phyloP scores from a whole-genome alignment of 371 early-diverging fungal species.

The Basidiobolus meristosporus region DNA sequence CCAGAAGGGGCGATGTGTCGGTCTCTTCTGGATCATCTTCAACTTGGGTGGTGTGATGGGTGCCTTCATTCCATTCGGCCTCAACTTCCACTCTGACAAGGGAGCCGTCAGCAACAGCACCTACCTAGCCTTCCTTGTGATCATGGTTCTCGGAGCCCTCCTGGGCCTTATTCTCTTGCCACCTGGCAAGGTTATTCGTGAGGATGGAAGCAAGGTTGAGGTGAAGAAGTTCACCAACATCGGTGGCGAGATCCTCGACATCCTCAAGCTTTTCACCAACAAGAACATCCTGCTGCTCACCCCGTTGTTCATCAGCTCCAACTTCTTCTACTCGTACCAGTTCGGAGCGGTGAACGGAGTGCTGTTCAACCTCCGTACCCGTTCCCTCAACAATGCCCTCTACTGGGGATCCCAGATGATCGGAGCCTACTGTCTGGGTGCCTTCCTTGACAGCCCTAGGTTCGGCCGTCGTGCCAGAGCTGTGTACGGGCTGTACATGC shows the following conservation, averaged over 20 bases:
- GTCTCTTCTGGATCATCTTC: constrained; percentile 68
- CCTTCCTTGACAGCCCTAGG: constrained; percentile 22
- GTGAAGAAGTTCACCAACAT: constrained; percentile 22
- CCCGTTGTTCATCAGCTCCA: constrained; percentile 51
- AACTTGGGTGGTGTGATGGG: constrained; percentile 50
- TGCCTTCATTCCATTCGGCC: constrained; percentile 36
- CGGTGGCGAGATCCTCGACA: constrained; percentile 27
- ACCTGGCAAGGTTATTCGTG: constrained; percentile 28
- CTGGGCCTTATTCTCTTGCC: constrained; percentile 29
- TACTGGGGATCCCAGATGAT: constrained; percentile 56
- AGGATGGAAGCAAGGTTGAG: constrained; percentile 40
- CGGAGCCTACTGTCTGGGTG: constrained; percentile 25
- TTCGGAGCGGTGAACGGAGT: no score
- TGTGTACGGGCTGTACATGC: constrained; percentile 18
- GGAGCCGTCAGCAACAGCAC: constrained; percentile 12
- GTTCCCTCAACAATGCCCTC: constrained; percentile 36
- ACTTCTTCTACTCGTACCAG: no score
- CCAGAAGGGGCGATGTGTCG: constrained; percentile 54
- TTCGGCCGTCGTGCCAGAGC: constrained; percentile 28
- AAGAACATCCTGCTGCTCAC: constrained; percentile 32
- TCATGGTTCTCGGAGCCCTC: constrained; percentile 36
- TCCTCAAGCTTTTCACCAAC: constrained; percentile 40
- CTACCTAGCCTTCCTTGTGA: constrained; percentile 41
- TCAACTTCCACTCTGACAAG: constrained; percentile 29
- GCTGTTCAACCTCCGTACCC: no score